phyloP scores from a whole-genome alignment of 2,329 filamentous ascomycete genomes.

The Xylariaceae sp. region DNA sequence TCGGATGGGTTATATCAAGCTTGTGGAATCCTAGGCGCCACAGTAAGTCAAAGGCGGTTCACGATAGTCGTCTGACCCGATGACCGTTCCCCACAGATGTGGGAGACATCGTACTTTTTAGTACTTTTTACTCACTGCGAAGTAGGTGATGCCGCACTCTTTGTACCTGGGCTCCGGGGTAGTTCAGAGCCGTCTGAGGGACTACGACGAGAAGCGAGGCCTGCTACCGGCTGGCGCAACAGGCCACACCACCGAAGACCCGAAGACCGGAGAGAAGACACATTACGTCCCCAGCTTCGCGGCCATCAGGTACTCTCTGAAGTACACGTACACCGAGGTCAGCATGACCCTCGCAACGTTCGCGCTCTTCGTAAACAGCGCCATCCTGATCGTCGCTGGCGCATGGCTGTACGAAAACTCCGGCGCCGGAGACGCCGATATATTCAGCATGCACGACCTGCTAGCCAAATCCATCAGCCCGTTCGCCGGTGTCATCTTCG shows the following conservation, averaged over 20 bases:
- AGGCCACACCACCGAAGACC: conserved; percentile 24
- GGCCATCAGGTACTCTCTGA: conserved; percentile 71
- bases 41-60: conserved; percentile 38
- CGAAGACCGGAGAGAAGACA: conserved; percentile 38
- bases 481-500: conserved; percentile 78
- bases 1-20: conserved; percentile 61
- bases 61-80: neutral
- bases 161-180: conserved; percentile 67
- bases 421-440: conserved; percentile 63
- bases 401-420: conserved; percentile 64
- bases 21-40: conserved; percentile 73
- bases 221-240: conserved; percentile 39
- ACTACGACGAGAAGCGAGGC: conserved; percentile 58
- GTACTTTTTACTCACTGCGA: conserved; percentile 12
- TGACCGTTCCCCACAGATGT: neutral
- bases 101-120: neutral
- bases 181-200: conserved; percentile 60
- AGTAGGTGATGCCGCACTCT: conserved; percentile 39
- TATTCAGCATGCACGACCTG: conserved; percentile 77
- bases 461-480: conserved; percentile 65
- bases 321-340: conserved; percentile 68
- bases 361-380: conserved; percentile 77
- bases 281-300: conserved; percentile 67
- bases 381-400: conserved; percentile 78
- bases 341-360: conserved; percentile 73